Base-by-base conservation (phyloP, 1,284 basidiomycete genomes). In the Rhizoctonia solani region DNA sequence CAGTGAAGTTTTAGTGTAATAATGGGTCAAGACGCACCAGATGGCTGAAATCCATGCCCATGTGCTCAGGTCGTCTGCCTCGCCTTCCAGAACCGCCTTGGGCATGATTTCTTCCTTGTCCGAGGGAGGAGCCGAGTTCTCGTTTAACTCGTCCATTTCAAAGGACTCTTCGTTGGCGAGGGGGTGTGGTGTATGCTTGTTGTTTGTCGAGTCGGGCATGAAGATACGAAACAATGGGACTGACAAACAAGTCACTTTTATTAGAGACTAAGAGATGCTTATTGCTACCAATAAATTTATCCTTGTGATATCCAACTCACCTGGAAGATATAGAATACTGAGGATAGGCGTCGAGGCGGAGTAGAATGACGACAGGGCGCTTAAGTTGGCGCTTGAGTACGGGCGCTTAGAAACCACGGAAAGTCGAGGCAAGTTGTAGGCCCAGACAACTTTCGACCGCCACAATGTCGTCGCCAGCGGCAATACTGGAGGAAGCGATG, bases 41-140 rank as follows among this genome's bases (percentile, higher is more conserved):
- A 61, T 16, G 9, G 58, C 58, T 29, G 58, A 61, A 27, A 46
- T 27, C 58, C 58, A 61, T 27, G 58, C 58, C 58, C 58, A 61
- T 5, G 58, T 61, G 23, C 58, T 61, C 8, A 61, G 37, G 21
- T 49, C 46, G 30, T 61, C 58, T 30, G 58, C 58, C 44, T 61
- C 58, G 29, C 58, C 58, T 16, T 61, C 58, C 16, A 41, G 2
- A 23, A 61, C 58, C 3, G 46, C 58, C 19, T 61, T 49, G 46
- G 58, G 58, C 58, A 61, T 61, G 32, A 23, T 3, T 9, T 50
- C 37, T 9, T 34, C 16, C 46, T n/a, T n/a, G n/a, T 56, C 39
- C 30, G 27, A 29, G 11, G n/a, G 16, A 23, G 13, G 25, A 2
- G 16, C 32, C 8, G 23, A 19, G 27, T 23, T 41, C 13, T 50